Evolutionary conservation across 345 rosid genomes (phyloP).

Genomic region (Murraya koenigii): DNA sequence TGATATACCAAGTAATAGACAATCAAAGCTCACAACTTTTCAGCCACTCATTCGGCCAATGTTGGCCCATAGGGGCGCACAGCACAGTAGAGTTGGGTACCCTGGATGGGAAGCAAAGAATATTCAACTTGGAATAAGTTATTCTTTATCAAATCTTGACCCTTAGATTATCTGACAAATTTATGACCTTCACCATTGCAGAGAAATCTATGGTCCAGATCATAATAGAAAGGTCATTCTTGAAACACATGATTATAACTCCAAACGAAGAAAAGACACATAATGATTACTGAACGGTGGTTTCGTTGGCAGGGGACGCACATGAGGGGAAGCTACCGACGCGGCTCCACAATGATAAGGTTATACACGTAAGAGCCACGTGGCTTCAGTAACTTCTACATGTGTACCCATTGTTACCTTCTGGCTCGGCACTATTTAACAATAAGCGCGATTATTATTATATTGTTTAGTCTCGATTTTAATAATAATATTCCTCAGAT

Average conservation of each 20-base stretch:
- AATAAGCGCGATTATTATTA: not conserved
- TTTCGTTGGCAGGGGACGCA: not conserved
- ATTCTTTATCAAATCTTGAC: not conserved
- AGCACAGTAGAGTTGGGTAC: not conserved
- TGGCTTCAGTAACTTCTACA: constrained; percentile 13
- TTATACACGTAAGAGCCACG: not conserved
- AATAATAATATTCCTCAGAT: not conserved
- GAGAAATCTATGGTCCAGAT: not conserved
- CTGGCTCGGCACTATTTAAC: not conserved
- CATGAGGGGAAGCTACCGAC: not conserved
- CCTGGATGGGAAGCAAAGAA: constrained; percentile 9
- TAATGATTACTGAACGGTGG: not conserved
- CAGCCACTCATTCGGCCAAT: not conserved
- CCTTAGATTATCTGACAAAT: not conserved
- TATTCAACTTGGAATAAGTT: not conserved
- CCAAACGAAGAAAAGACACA: not conserved
- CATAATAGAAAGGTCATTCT: not conserved
- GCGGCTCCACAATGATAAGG: not conserved
- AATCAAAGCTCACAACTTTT: not conserved
- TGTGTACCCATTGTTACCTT: not conserved
- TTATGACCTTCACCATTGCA: not conserved
- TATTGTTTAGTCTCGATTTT: not conserved
- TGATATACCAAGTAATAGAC: not conserved
- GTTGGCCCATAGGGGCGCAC: constrained; percentile 15
- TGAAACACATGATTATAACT: not conserved